Evolutionary conservation across 768 basidiomycete species (phyloP), one percentile per base, ranked within the genome.

Genomic region (Phlebiopsis flavidoalba): DNA sequence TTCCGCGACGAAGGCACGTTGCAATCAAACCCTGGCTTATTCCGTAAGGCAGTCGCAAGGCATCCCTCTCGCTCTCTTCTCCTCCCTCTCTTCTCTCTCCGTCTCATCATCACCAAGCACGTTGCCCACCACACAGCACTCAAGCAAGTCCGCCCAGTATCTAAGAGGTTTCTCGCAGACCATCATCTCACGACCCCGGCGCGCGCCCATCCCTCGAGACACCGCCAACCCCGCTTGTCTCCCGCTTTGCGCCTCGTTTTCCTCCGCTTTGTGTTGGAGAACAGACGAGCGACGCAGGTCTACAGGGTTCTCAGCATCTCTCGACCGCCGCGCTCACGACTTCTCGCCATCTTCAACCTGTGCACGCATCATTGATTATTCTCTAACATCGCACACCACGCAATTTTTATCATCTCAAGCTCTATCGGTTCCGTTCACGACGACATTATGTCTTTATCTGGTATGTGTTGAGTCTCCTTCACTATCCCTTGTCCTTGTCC

Each of bases 1-100:
- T 77, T 77, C 76, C 76, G 76, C 75, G 72, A 79, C 74, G 76
- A 76, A 81, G 86, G 83, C 87, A 89, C 87, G 86, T 88, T 88
- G 85, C 77, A 78, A 88, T 87, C 85, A 87, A 85, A 87, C 85
- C 75, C 76, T 70, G 69, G 66, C 71, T 66, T 69, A 67, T 71
- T 69, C 78, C 82, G 80, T 74, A 66, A 71, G 77, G 79, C 74
- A 71, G 66, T 70, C 70, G 72, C 70, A 67, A 77, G 75, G 80
- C 83, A 81, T 74, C 79, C 79, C 78, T 80, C 74, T 72, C 75
- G 73, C 73, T 73, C 75, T 78, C 79, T 72, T 77, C 75, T 77
- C 76, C 75, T 75, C 73, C 67, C 69, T 65, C 71, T 71, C 72
- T 69, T 63, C 64, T 69, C 67, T 62, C 67, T 55, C 54, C 21